These are phyloP conservation scores for Papiliotrema terrestris DNA, from an alignment of 1,284 basidiomycete genomes.

Conservation along the genomic window DNA sequence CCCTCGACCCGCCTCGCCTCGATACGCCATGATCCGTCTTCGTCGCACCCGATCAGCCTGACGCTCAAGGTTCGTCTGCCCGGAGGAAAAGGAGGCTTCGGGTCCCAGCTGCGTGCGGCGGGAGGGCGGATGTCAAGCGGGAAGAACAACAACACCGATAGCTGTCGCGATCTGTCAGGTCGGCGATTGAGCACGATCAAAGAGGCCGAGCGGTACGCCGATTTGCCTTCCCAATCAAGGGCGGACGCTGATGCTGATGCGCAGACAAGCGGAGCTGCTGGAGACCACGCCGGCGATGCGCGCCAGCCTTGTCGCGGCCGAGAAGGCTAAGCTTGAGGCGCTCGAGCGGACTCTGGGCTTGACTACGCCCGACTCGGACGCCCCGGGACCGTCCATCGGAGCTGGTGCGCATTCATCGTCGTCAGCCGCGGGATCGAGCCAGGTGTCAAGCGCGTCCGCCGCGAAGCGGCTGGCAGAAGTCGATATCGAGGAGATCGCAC, in stretches of 20 bases:
- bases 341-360: slow-evolving; percentile 78
- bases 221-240: background rate
- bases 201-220: slow-evolving; percentile 81
- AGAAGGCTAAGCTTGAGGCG: slow-evolving; percentile 78
- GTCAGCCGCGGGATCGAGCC: slow-evolving; percentile 1
- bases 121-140: slow-evolving; percentile 96
- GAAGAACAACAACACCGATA: slow-evolving; percentile 92
- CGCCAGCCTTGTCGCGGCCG: slow-evolving; percentile 72
- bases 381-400: slow-evolving; percentile 31
- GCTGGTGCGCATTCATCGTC: background rate
- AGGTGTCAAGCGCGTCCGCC: slow-evolving; percentile 10
- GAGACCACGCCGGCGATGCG: slow-evolving; percentile 78
- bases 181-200: slow-evolving; percentile 88
- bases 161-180: slow-evolving; percentile 88
- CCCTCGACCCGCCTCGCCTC: slow-evolving; percentile 15
- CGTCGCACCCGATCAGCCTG: slow-evolving; percentile 31
- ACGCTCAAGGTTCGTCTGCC: slow-evolving; percentile 55
- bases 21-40: slow-evolving; percentile 11
- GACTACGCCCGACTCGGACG: slow-evolving; percentile 43
- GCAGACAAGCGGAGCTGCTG: slow-evolving; percentile 81
- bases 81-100: slow-evolving; percentile 97
- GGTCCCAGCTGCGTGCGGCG: slow-evolving; percentile 90
- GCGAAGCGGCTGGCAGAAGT: slow-evolving; percentile 50
- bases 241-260: background rate
- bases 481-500: slow-evolving; percentile 53